Base-by-base conservation (phyloP, 306 rosid species). In the Pyrus betulifolia region DNA sequence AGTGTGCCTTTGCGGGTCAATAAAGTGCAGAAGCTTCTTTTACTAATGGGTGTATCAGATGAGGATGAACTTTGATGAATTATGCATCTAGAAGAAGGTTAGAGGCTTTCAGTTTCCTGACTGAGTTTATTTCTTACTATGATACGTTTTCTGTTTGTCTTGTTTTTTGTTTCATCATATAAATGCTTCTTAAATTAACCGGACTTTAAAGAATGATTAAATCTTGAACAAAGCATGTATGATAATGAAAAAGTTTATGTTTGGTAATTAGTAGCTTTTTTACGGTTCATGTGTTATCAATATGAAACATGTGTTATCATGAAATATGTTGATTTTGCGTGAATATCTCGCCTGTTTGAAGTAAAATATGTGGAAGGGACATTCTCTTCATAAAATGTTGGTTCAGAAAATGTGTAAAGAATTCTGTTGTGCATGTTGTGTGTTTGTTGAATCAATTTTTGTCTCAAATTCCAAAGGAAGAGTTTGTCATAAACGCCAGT, bases 1-100 rank as follows among this genome's bases (percentile, higher is more conserved):
- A 81, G 85, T 86, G 79, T 93, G 98, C 91, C 77, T 86, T 21
- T 93, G 98, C 59, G 96, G 88, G 79, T 86, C 98, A 64, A 49
- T 25, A 8, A 91, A 78, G 79, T 93, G 98, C 88, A 85, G 89
- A 83, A 93, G 86, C 45, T 88, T 69, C 82, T 90, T 90, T 74
- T 85, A 86, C 70, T 92, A 81, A 76, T 74, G 78, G 58, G 88
- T 74, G 68, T 70, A 67, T 79, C 79, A 79, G 42, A 74, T 74
- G 71, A 42, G 38, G 66, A 60, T 51, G 61, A 35, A 62, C 76
- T 70, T 61, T 45, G 75, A 72, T 70, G 68, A 35, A 55, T 65
- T 51, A 54, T 51, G 63, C 81, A 58, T 62, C 28, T 77, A 51
- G 79, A 79, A 82, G 17, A 81, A 88, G 97, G 96, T 93, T 66